Evolutionary conservation across 2,329 filamentous ascomycete species (phyloP).

Genomic region (Verticillium nonalfalfae): DNA sequence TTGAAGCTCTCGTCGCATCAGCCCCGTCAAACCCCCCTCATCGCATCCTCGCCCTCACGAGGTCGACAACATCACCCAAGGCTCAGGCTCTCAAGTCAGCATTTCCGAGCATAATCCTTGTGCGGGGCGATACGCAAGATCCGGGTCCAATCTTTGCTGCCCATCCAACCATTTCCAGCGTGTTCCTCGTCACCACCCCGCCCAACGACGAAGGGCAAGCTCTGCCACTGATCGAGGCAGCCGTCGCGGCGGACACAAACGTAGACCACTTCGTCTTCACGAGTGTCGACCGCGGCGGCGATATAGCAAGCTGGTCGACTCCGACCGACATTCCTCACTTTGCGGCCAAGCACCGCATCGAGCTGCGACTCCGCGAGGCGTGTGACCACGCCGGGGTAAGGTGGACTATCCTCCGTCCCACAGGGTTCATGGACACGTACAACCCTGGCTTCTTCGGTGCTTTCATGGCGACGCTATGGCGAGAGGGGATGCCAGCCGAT

Average conservation of each 20-base stretch:
- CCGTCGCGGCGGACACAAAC: neutral
- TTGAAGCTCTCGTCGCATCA: constrained; percentile 16
- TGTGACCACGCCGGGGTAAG: constrained; percentile 1
- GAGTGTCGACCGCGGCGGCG: constrained; percentile 17
- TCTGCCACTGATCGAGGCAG: constrained; percentile 16
- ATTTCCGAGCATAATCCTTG: constrained; percentile 9
- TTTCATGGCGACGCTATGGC: constrained; percentile 19
- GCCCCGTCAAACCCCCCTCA: neutral
- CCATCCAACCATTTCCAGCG: constrained; percentile 13
- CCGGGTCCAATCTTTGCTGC: constrained; percentile 13
- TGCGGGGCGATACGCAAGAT: constrained; percentile 11
- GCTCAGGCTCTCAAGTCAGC: constrained; percentile 4
- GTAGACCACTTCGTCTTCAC: constrained; percentile 23
- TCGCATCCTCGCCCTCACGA: constrained; percentile 10
- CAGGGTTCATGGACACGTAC: constrained; percentile 21
- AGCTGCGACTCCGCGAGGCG: constrained; percentile 9
- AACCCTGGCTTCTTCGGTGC: constrained; percentile 15
- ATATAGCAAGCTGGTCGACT: constrained; percentile 15
- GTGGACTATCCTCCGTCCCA: constrained; percentile 19
- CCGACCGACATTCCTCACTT: constrained; percentile 17
- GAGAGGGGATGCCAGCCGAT: constrained; percentile 15
- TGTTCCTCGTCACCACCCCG: constrained; percentile 19
- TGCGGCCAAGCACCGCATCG: constrained; percentile 13
- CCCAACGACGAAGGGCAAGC: constrained; percentile 17
- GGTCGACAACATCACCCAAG: constrained; percentile 5